Evolutionary conservation across 495 filamentous ascomycete species (phyloP), one percentile per base, ranked within the genome.

Genomic region (Penicillium flavigenum): DNA sequence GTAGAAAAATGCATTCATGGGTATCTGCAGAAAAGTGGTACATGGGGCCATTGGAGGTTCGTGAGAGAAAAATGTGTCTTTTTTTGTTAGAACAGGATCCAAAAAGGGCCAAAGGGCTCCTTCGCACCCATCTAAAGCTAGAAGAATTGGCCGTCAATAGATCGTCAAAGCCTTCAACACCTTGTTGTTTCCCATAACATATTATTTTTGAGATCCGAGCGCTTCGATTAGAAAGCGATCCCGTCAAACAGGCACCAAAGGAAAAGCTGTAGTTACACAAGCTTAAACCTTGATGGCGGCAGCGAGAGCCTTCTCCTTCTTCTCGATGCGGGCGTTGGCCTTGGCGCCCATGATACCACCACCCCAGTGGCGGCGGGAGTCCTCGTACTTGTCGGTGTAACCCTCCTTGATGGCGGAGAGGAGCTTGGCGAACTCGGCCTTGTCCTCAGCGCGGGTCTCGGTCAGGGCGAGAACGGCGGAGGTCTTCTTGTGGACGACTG

Each of bases 401-500:
- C 93, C 94, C 74, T 97, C 95, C 88, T 99, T 98, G 84, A 97
- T 83, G 75, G 93, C 86, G 58, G 88, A 88, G 72, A 96, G 83
- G 72, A 98, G 87, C 86, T 98, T 99, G 75, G 90, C 84, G 65
- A 98, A 88, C 83, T 98, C 95, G 64, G 80, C 82, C 86, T 97
- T 96, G 86, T 99, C 95, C 84, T 98, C 95, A 41, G 86, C 83
- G 76, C 94, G 92, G 69, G 93, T 89, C 82, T 99, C 95, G 53
- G 95, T 96, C 64, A 99, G 71, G 70, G 93, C 94, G 63, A 98
- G 86, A 53, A 96, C 95, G 63, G 95, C 92, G 74, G 95, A 89
- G 62, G 95, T 98, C 95, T 98, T 99, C 86, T 99, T 95, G 89
- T 98, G 95, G 70, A 99, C 92, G 67, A 98, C 92, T 58, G 94